These are phyloP conservation scores for Apiospora saccharicola DNA, from an alignment of 2,329 filamentous ascomycete species.

Conservation along the genomic window DNA sequence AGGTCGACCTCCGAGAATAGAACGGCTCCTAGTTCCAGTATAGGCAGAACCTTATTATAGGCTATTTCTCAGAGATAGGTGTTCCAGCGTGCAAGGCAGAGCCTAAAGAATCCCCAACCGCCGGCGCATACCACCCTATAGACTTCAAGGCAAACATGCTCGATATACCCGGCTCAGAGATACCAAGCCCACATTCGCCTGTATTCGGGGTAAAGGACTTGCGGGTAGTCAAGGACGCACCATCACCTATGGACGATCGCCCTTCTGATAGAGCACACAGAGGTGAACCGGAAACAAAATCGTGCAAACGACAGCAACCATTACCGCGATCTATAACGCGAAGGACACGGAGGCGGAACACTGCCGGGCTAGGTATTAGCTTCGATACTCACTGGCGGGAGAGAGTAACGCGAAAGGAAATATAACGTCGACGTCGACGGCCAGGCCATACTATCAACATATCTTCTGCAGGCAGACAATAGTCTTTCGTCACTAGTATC, in stretches of 20 bases:
- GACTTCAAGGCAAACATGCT: not conserved
- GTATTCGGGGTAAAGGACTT: not conserved
- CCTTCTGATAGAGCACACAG: not conserved
- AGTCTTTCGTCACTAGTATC: not conserved
- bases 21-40: not conserved
- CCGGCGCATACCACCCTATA: not conserved
- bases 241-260: not conserved
- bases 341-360: not conserved
- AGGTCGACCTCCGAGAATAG: not conserved
- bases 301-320: not conserved
- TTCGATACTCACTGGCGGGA: not conserved
- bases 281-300: not conserved
- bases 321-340: not conserved
- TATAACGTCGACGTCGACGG: not conserved
- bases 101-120: not conserved
- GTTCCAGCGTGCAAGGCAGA: not conserved
- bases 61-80: not conserved
- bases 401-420: not conserved
- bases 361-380: not conserved
- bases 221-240: not conserved
- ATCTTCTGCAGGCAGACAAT: not conserved
- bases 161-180: not conserved
- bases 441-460: not conserved
- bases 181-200: not conserved
- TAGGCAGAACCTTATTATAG: not conserved